Conservation (phyloP, 208 protist species). For the Angomonas ambiguus region DNA sequence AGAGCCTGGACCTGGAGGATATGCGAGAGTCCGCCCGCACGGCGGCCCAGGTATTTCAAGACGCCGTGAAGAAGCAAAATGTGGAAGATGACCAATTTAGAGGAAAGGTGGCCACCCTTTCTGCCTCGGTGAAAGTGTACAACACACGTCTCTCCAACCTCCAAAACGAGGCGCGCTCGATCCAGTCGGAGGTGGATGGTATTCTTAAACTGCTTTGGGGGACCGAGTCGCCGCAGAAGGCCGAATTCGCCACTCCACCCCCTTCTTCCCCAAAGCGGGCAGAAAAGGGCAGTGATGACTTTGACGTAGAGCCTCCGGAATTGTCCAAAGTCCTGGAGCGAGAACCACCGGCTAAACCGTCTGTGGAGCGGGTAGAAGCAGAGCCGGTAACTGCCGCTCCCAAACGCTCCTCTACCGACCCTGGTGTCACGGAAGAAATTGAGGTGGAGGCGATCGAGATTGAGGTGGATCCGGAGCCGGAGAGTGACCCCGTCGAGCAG, state of each 20-base stretch:
- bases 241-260: slow-evolving; percentile 55
- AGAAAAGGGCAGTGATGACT: slow-evolving; percentile 15
- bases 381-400: slow-evolving; percentile 44
- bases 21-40: slow-evolving; percentile 82
- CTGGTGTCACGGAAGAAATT: slow-evolving; percentile 43
- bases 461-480: slow-evolving; percentile 49
- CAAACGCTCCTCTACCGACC: not conserved
- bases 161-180: slow-evolving; percentile 78
- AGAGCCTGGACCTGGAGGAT: slow-evolving; percentile 80
- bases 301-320: slow-evolving; percentile 65
- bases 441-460: slow-evolving; percentile 84
- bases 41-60: slow-evolving; percentile 50
- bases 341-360: slow-evolving; percentile 7
- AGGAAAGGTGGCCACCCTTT: slow-evolving; percentile 65
- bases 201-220: slow-evolving; percentile 84
- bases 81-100: slow-evolving; percentile 72
- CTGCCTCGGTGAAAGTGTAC: slow-evolving; percentile 85
- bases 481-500: slow-evolving; percentile 42
- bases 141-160: slow-evolving; percentile 73
- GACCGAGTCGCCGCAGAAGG: slow-evolving; percentile 54
- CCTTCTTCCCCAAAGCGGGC: slow-evolving; percentile 7
- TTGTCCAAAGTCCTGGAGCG: slow-evolving; percentile 46
- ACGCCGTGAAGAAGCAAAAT: slow-evolving; percentile 30
- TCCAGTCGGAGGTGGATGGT: slow-evolving; percentile 71
- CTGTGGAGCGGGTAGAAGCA: slow-evolving; percentile 65